phyloP scores from a whole-genome alignment of 1,284 basidiomycete genomes.

The Spongispora temasekensis region DNA sequence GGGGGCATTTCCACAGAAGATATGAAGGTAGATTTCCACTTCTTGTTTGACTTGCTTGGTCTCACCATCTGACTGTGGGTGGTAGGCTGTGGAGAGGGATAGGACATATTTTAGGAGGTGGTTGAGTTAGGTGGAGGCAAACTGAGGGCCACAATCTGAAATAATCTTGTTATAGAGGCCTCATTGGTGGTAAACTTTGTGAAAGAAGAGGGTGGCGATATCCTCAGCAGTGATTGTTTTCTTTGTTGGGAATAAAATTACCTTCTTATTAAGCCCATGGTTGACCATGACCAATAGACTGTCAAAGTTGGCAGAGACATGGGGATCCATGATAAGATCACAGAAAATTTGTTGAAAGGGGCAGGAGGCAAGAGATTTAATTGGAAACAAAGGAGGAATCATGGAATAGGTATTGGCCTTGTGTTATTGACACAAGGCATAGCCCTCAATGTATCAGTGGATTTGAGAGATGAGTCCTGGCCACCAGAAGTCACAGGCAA shows the following conservation, averaged over 20 bases:
- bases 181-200: neutral
- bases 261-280: neutral
- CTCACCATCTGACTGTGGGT: too few species aligned
- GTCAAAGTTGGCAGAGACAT: neutral
- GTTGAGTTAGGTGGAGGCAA: too few species aligned
- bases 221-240: neutral
- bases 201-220: neutral
- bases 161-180: neutral
- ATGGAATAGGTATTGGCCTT: neutral
- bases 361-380: neutral
- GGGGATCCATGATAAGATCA: neutral
- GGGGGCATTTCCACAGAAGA: too few species aligned
- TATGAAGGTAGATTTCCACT: neutral
- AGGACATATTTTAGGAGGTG: too few species aligned
- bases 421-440: neutral
- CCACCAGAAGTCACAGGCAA: too few species aligned
- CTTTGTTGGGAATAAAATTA: neutral
- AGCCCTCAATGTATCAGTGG: neutral
- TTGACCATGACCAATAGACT: neutral
- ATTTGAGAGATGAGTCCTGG: too few species aligned
- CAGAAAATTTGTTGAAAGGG: neutral
- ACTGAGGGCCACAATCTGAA: neutral
- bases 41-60: neutral
- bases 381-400: neutral
- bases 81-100: too few species aligned